A percentile compares a stretch with the other conserved stretches of the same genome.
phyloP scores from a whole-genome alignment of 805 yeast species.

The Tetrapisispora phaffii region DNA sequence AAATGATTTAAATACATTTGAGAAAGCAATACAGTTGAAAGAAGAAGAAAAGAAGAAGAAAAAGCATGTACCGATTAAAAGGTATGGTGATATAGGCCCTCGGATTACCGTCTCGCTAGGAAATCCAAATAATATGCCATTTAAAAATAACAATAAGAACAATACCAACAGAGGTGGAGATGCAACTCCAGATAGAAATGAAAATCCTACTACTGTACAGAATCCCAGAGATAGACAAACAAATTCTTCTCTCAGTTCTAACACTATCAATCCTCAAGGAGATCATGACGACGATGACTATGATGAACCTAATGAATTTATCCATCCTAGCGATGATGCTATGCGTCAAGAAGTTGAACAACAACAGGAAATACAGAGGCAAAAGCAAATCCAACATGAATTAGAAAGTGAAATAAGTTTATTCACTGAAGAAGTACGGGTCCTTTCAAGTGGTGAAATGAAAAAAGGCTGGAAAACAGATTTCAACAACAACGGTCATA shows the following conservation, averaged over 20 bases:
- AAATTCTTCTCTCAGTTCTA: background rate
- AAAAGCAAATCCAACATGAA: slow-evolving; percentile 25
- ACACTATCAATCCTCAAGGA: slow-evolving; percentile 6
- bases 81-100: slow-evolving; percentile 34
- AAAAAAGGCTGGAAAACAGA: slow-evolving; percentile 95
- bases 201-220: no score
- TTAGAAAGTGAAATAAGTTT: slow-evolving; percentile 32
- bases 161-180: background rate
- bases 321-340: slow-evolving; percentile 31
- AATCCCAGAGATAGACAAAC: slow-evolving; percentile 1
- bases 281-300: slow-evolving; percentile 29
- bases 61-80: slow-evolving; percentile 22
- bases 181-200: background rate
- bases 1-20: slow-evolving; percentile 34
- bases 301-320: slow-evolving; percentile 19
- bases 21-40: slow-evolving; percentile 17
- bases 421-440: slow-evolving; percentile 63
- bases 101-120: slow-evolving; percentile 28
- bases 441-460: slow-evolving; percentile 69
- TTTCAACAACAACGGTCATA: slow-evolving; percentile 63
- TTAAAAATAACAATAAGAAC: background rate
- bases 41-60: slow-evolving; percentile 35
- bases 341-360: slow-evolving; percentile 26
- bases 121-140: slow-evolving; percentile 25
- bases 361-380: slow-evolving; percentile 27